These are phyloP conservation scores for Dactylellina sp. DNA, from an alignment of 2,329 filamentous ascomycete species.

Conservation along the genomic window DNA sequence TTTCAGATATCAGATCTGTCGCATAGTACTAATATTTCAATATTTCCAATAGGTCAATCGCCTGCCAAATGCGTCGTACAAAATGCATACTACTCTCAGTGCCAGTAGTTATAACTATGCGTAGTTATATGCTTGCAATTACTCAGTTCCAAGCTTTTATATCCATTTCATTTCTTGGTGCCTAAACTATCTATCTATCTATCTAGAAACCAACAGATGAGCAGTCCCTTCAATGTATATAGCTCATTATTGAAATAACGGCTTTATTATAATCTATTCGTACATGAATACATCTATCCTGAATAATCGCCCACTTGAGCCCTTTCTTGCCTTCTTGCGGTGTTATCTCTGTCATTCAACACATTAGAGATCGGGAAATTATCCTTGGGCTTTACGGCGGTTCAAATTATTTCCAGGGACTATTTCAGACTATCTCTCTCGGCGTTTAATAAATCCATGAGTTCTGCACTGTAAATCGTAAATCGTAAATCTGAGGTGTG, in stretches of 20 bases:
- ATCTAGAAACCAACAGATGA: not conserved
- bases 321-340: too few relatives aligned
- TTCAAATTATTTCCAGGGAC: too few relatives aligned
- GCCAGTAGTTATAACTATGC: conserved; percentile 5
- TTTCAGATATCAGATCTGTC: conserved; percentile 5
- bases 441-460: not conserved
- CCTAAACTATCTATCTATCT: too few relatives aligned
- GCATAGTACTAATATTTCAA: conserved; percentile 18
- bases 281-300: not conserved
- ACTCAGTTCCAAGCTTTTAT: conserved; percentile 5
- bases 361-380: conserved; percentile 2
- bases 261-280: not conserved
- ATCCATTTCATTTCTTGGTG: conserved; percentile 5
- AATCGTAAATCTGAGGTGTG: too few relatives aligned
- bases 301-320: too few relatives aligned
- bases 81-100: conserved; percentile 25
- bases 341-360: too few relatives aligned
- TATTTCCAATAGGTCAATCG: conserved; percentile 4
- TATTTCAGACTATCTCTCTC: conserved; percentile 5
- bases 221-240: conserved; percentile 5
- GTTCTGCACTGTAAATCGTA: conserved; percentile 5
- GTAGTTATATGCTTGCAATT: not conserved
- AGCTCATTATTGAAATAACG: conserved; percentile 1
- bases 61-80: conserved; percentile 8
- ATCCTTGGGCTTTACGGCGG: conserved; percentile 8